Base-by-base conservation (phyloP, 371 early-diverging fungal genomes). In the Lichtheimia hyalospora region DNA sequence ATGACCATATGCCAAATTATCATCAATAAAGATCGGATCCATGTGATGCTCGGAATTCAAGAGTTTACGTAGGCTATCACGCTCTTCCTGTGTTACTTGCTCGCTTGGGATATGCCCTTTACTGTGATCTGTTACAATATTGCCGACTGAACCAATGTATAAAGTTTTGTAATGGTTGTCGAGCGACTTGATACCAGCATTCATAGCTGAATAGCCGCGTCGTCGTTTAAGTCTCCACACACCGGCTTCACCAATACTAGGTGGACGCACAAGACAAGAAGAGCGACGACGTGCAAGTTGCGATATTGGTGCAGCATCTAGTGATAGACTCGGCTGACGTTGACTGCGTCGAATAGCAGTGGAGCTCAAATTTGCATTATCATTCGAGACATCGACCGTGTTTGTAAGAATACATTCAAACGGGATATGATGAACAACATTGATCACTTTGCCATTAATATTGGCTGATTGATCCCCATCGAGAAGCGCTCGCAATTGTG, bases 11-110 rank as follows among this genome's bases (percentile, higher is more conserved):
- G 90, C 89, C 1, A 83, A 74, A 16, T 84, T 75, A 12, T 87
- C 86, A 42, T 89, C 86, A 43, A 97, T 67, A 66, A 94, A 89
- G 27, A 98, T 85, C 7, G 97, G 96, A 4, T 88, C 70, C 41
- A 84, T 79, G 52, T 78, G 75, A 44, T 79, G 75, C 39, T 86
- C 78, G 41, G 84, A 69, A 49, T 53, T 52, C 24, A 92, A 74
- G 48, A 73, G 61, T 23, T 67, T 49, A 50, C 64, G 62, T 46
- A 90, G 56, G 13, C 64, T 63, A 0, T 60, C 57, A 49, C 70
- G 79, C 25, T 79, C 76, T 5, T 82, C 75, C 20, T 74, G 78
- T 10, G 74, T 64, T 14, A 83, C 42, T 8, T 58, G 55, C 40
- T 72, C 70, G 3, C 54, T 21, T 4, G 63, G 59, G 13, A 79